A percentile compares a stretch with the other conserved stretches of the same genome.
Conservation (phyloP, 1,139 yeast genomes). For the Candida sp. region DNA sequence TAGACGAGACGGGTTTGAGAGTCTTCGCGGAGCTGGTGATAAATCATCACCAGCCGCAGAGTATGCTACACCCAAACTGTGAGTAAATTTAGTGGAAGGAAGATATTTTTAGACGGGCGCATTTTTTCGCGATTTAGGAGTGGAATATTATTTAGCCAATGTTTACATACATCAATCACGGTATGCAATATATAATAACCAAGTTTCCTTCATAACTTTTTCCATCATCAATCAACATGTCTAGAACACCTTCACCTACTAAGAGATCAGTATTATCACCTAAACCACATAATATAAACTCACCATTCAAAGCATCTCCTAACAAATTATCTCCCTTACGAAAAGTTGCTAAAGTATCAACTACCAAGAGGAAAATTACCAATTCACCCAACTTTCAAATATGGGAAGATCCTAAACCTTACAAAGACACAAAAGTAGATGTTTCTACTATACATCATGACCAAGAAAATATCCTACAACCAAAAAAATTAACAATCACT, state of each 20-base stretch:
- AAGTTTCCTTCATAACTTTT: not conserved
- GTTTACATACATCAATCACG: not conserved
- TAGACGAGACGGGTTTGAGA: no score
- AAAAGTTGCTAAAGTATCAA: conserved; percentile 6
- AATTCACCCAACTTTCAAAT: conserved; percentile 27
- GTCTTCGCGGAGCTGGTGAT: no score
- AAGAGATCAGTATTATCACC: conserved; percentile 32
- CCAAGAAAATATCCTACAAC: conserved; percentile 47
- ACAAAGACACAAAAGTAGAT: conserved; percentile 8
- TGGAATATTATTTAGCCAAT: not conserved
- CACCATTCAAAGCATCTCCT: conserved; percentile 17
- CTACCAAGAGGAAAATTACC: conserved; percentile 9
- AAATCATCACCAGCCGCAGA: no score
- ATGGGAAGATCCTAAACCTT: conserved; percentile 28
- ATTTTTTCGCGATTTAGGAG: not conserved
- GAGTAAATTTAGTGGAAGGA: no score
- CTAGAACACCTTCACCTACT: conserved; percentile 25
- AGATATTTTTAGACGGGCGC: not conserved
- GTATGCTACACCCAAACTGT: no score
- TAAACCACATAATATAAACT: conserved; percentile 25
- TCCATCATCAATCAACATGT: conserved; percentile 10
- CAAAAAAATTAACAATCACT: conserved; percentile 20
- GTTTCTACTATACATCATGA: conserved; percentile 25
- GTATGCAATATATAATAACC: not conserved
- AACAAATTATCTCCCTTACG: conserved; percentile 7